Percentiles rank a stretch among this genome's conserved stretches.
Evolutionary conservation across 1,139 yeast genomes (phyloP).

Genomic region (Geotrichum reessii): DNA sequence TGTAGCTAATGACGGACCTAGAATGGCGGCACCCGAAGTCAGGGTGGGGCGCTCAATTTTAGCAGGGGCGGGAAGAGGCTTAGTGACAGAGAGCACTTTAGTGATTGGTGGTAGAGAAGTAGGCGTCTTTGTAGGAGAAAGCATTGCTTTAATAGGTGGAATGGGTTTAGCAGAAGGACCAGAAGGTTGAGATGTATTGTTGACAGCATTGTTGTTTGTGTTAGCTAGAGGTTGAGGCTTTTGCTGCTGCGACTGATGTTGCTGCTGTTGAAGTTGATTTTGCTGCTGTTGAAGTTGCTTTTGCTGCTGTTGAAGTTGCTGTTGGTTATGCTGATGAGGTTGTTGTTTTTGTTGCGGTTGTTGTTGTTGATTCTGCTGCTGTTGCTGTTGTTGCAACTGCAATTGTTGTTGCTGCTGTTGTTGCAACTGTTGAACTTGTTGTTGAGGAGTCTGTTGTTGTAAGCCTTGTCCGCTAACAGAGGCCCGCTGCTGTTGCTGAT

Average conservation of each 20-base stretch:
- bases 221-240: constrained; percentile 20
- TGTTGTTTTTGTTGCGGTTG: constrained; percentile 12
- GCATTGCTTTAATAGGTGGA: constrained; percentile 25
- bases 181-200: constrained; percentile 20
- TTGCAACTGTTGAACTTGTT: constrained; percentile 17
- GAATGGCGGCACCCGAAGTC: constrained; percentile 78
- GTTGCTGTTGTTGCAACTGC: constrained; percentile 21
- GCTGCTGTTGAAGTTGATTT: constrained; percentile 1
- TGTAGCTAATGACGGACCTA: constrained; percentile 57
- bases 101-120: constrained; percentile 60
- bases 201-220: constrained; percentile 24
- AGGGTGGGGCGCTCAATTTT: constrained; percentile 72
- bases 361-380: constrained; percentile 9
- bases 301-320: not conserved
- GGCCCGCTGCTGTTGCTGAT: constrained; percentile 19
- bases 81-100: constrained; percentile 56
- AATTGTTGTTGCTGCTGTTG: constrained; percentile 25
- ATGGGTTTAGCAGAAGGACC: constrained; percentile 32
- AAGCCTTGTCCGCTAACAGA: constrained; percentile 4
- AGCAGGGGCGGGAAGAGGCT: constrained; percentile 57
- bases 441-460: constrained; percentile 16
- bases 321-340: constrained; percentile 16
- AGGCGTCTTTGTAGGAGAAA: constrained; percentile 44
- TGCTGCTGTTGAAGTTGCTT: constrained; percentile 7
- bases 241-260: constrained; percentile 13